A percentile compares a stretch with the other conserved stretches of the same genome.
These are phyloP conservation scores for Arabidopsis arenosa DNA, from an alignment of 345 rosid genomes.

Conservation along the genomic window DNA sequence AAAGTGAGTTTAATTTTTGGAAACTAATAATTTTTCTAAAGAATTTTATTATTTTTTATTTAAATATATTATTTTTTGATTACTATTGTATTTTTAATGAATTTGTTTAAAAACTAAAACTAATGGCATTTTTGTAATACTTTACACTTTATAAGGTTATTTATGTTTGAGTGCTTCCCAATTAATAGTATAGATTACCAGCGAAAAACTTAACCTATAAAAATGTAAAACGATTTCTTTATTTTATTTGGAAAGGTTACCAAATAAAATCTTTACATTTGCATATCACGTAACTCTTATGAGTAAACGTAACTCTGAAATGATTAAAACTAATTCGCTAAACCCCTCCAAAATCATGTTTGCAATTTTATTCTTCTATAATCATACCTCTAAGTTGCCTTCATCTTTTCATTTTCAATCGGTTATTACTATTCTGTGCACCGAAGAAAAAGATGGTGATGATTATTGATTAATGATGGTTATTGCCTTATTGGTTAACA, in stretches of 20 bases:
- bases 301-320: constrained; percentile 28
- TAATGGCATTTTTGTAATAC: too few relatives aligned
- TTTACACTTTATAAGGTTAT: too few relatives aligned
- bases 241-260: neutral
- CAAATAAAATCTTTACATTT: constrained; percentile 23
- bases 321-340: neutral
- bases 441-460: constrained; percentile 16
- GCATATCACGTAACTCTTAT: constrained; percentile 35
- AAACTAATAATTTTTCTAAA: too few relatives aligned
- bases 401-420: constrained; percentile 30
- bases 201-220: neutral
- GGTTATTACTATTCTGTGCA: constrained; percentile 23
- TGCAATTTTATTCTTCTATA: constrained; percentile 23
- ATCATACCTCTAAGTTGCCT: constrained; percentile 20
- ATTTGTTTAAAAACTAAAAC: too few relatives aligned
- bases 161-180: too few relatives aligned
- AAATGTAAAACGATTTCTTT: too few relatives aligned
- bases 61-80: too few relatives aligned
- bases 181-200: too few relatives aligned
- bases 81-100: too few relatives aligned
- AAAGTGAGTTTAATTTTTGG: too few relatives aligned
- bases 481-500: neutral
- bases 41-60: too few relatives aligned
- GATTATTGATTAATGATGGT: constrained; percentile 33
- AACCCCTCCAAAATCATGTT: constrained; percentile 31